Evolutionary conservation across 768 basidiomycete genomes (phyloP).

Genomic region (Boletus reticulatus): DNA sequence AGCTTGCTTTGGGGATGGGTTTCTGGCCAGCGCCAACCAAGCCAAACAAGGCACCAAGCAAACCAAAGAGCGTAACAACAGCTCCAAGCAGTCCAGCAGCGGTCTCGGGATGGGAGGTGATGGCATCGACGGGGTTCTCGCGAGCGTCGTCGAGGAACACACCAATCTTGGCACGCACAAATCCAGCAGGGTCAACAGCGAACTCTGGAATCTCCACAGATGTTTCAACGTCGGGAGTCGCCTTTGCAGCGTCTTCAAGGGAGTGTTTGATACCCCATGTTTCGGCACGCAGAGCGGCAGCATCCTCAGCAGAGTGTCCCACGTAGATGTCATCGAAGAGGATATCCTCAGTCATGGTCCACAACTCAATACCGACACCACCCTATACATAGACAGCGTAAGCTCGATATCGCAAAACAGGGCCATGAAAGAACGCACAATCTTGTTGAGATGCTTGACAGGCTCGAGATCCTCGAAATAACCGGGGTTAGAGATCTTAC

Average conservation of each 20-base stretch:
- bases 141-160: constrained; percentile 78
- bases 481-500: constrained; percentile 85
- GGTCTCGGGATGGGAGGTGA: constrained; percentile 88
- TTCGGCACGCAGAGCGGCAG: constrained; percentile 77
- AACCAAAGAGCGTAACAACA: constrained; percentile 76
- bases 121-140: constrained; percentile 72
- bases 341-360: constrained; percentile 98
- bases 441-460: constrained; percentile 79
- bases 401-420: not conserved
- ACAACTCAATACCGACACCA: constrained; percentile 96
- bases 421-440: constrained; percentile 48
- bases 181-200: constrained; percentile 73
- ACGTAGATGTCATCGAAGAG: constrained; percentile 94
- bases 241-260: constrained; percentile 59
- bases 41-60: constrained; percentile 79
- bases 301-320: constrained; percentile 85
- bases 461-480: constrained; percentile 89
- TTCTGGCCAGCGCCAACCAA: constrained; percentile 73
- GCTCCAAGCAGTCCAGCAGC: constrained; percentile 74
- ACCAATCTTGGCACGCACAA: constrained; percentile 74
- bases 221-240: constrained; percentile 47
- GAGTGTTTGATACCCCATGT: constrained; percentile 91
- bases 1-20: constrained; percentile 61
- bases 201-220: constrained; percentile 46
- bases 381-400: constrained; percentile 45